A percentile compares a stretch with the other conserved stretches of the same genome.
Conservation (phyloP, 2,329 filamentous ascomycete genomes). For the Clarireedia homoeocarpa region DNA sequence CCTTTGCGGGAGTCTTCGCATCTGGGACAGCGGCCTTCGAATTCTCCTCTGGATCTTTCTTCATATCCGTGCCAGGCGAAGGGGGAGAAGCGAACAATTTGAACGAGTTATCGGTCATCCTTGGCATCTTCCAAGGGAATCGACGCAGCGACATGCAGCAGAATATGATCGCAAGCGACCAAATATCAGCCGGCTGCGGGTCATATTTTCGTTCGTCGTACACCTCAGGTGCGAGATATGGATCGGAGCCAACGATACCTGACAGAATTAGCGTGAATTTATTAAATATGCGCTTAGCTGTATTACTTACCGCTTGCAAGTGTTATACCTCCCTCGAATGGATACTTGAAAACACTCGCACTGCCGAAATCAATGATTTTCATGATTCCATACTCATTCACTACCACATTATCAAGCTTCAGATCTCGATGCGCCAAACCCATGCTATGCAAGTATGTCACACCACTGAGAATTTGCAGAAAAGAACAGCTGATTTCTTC, state of each 20-base stretch:
- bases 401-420: constrained; percentile 96
- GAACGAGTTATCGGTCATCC: constrained; percentile 87
- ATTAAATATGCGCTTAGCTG: not conserved
- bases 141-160: constrained; percentile 95
- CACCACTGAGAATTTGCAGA: constrained; percentile 88
- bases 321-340: constrained; percentile 85
- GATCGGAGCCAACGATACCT: constrained; percentile 80
- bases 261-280: constrained; percentile 7
- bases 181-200: constrained; percentile 88
- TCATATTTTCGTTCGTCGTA: constrained; percentile 93
- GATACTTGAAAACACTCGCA: constrained; percentile 93
- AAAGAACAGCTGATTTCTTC: constrained; percentile 89
- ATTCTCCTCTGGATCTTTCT: constrained; percentile 15
- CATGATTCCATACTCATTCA: constrained; percentile 95
- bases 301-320: constrained; percentile 64
- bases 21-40: constrained; percentile 24
- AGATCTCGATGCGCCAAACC: constrained; percentile 90
- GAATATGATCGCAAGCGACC: constrained; percentile 97
- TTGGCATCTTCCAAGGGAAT: constrained; percentile 95
- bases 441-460: constrained; percentile 91
- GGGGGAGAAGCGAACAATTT: constrained; percentile 85
- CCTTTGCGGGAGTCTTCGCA: constrained; percentile 17
- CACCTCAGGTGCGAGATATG: constrained; percentile 93
- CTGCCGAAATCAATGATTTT: constrained; percentile 99
- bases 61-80: constrained; percentile 52